A percentile compares a stretch with the other conserved stretches of the same genome.
These are phyloP conservation scores for Fraxinus platypoda DNA, from an alignment of 305 asterid species.

Conservation along the genomic window DNA sequence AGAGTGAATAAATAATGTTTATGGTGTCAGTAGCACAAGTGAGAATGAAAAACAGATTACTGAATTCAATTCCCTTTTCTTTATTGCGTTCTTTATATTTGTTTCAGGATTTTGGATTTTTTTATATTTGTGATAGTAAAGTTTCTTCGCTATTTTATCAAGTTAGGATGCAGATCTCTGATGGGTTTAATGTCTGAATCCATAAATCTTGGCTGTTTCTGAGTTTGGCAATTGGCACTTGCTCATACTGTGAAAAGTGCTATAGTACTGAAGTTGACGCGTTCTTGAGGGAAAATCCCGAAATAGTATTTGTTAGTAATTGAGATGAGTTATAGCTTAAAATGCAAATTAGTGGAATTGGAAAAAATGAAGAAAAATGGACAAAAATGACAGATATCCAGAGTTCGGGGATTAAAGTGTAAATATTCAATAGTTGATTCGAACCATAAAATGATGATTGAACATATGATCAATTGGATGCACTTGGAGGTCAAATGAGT, in stretches of 20 bases:
- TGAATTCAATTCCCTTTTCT: background rate
- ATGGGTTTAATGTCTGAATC: background rate
- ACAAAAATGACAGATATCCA: too few relatives aligned
- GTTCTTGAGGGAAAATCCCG: background rate
- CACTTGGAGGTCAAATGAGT: background rate
- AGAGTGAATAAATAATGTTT: slow-evolving; percentile 50
- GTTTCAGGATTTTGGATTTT: background rate
- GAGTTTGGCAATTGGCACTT: background rate
- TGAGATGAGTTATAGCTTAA: background rate
- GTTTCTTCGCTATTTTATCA: background rate
- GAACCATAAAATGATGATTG: background rate
- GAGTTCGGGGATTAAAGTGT: too few relatives aligned
- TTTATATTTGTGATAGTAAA: background rate
- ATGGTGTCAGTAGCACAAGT: background rate
- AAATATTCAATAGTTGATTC: too few relatives aligned
- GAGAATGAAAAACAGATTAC: background rate
- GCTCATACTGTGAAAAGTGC: background rate
- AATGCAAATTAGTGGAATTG: too few relatives aligned
- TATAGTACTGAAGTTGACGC: background rate
- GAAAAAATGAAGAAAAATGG: too few relatives aligned
- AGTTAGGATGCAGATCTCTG: background rate
- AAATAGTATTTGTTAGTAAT: background rate
- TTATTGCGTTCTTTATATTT: background rate
- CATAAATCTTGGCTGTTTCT: background rate
- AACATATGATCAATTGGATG: background rate